phyloP scores from a whole-genome alignment of 495 filamentous ascomycete species.

The Cudoniella acicularis region DNA sequence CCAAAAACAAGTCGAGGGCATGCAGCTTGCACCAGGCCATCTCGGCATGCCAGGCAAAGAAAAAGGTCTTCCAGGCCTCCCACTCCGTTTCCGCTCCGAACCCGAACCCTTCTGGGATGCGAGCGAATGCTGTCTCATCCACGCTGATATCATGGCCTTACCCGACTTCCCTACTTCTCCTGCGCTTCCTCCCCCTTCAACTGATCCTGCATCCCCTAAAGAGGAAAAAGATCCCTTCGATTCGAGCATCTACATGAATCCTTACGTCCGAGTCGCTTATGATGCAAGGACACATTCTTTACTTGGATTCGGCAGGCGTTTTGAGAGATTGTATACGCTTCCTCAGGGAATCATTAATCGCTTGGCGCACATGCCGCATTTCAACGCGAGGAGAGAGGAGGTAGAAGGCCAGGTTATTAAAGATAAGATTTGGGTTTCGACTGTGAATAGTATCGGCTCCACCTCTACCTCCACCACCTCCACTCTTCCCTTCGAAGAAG shows the following conservation, averaged over 20 bases:
- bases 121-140: constrained; percentile 76
- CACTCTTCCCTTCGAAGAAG: constrained; percentile 1
- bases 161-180: constrained; percentile 13
- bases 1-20: constrained; percentile 21
- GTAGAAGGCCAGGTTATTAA: constrained; percentile 47
- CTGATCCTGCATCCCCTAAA: neutral
- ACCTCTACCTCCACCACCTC: neutral
- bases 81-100: constrained; percentile 57
- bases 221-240: constrained; percentile 36
- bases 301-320: constrained; percentile 50
- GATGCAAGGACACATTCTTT: constrained; percentile 47
- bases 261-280: constrained; percentile 68
- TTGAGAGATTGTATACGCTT: constrained; percentile 55
- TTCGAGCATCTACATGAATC: constrained; percentile 66
- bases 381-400: constrained; percentile 56
- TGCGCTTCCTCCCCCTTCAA: neutral
- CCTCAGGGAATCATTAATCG: constrained; percentile 52
- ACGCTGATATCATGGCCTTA: constrained; percentile 60
- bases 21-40: constrained; percentile 11
- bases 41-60: neutral
- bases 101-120: constrained; percentile 68
- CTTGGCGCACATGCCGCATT: constrained; percentile 49
- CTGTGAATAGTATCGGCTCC: too few species aligned
- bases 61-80: constrained; percentile 16
- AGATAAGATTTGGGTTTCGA: constrained; percentile 51